Conservation (phyloP, 306 rosid species). For the Amphicarpaea edgeworthii region DNA sequence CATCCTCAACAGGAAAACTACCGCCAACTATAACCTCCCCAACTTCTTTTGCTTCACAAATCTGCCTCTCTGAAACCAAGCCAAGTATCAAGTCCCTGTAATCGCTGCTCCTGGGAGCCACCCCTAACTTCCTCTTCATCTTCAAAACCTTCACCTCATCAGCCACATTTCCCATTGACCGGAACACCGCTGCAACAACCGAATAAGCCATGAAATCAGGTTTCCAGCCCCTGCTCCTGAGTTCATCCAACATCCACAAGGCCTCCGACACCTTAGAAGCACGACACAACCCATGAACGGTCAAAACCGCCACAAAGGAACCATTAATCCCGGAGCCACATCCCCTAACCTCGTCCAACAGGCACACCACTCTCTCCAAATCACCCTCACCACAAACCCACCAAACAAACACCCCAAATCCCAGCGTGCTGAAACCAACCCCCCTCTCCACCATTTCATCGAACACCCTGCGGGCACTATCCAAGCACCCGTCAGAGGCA, state of each 20-base stretch:
- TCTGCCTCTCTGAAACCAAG: conserved; percentile 62
- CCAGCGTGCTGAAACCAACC: conserved; percentile 65
- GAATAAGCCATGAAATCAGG: conserved; percentile 94
- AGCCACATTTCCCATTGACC: conserved; percentile 57
- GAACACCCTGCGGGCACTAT: conserved; percentile 65
- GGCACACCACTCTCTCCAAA: conserved; percentile 50
- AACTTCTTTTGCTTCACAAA: conserved; percentile 72
- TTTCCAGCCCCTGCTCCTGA: conserved; percentile 75
- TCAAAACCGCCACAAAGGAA: conserved; percentile 70
- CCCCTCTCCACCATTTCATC: conserved; percentile 65
- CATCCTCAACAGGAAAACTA: conserved; percentile 77
- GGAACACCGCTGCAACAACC: conserved; percentile 71
- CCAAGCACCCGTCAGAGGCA: conserved; percentile 65
- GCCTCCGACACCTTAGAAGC: conserved; percentile 71
- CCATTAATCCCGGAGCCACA: conserved; percentile 68
- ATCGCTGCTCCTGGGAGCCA: conserved; percentile 78
- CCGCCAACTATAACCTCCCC: conserved; percentile 80
- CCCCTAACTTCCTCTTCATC: conserved; percentile 94
- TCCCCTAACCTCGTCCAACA: conserved; percentile 62
- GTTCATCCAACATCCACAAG: conserved; percentile 64
- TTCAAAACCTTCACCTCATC: conserved; percentile 77
- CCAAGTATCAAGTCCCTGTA: conserved; percentile 69
- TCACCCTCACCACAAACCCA: conserved; percentile 58
- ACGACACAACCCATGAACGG: conserved; percentile 71
- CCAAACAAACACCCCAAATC: conserved; percentile 85